A percentile compares a stretch with the other conserved stretches of the same genome.
Evolutionary conservation across 345 rosid species (phyloP).

Genomic region (Hirschfeldia incana): DNA sequence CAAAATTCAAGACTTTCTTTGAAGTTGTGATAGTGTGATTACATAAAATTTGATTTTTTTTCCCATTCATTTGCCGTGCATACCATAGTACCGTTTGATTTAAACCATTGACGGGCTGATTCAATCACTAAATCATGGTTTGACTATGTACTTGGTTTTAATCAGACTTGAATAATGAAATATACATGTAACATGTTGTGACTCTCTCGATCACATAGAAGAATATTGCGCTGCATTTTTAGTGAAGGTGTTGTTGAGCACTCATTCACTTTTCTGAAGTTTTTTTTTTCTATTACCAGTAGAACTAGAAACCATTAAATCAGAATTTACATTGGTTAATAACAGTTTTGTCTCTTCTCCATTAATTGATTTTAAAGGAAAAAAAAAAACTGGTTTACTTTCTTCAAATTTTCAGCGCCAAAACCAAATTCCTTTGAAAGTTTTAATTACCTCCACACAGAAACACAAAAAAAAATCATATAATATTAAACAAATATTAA

Average conservation of each 20-base stretch:
- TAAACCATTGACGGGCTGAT: not conserved
- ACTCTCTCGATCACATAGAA: not conserved
- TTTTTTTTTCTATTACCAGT: not conserved
- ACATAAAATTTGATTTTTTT: too few species aligned
- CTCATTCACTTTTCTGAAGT: not conserved
- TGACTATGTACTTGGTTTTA: not conserved
- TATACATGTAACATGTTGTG: not conserved
- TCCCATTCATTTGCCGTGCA: not conserved
- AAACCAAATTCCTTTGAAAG: not conserved
- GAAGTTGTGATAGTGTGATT: not conserved
- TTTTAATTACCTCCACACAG: not conserved
- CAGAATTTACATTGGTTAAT: not conserved
- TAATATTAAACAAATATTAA: too few species aligned
- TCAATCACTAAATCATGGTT: constrained; percentile 6
- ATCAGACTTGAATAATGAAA: not conserved
- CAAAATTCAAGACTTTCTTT: not conserved
- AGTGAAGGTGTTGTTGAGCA: not conserved
- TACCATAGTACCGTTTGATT: not conserved
- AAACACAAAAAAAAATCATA: not conserved
- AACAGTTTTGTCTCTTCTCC: not conserved
- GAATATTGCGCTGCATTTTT: not conserved
- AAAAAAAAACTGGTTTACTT: not conserved
- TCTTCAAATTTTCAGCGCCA: constrained; percentile 29
- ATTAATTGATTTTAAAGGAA: not conserved
- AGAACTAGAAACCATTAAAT: not conserved